These are phyloP conservation scores for Noccaea caerulescens DNA, from an alignment of 345 rosid genomes.

Conservation along the genomic window DNA sequence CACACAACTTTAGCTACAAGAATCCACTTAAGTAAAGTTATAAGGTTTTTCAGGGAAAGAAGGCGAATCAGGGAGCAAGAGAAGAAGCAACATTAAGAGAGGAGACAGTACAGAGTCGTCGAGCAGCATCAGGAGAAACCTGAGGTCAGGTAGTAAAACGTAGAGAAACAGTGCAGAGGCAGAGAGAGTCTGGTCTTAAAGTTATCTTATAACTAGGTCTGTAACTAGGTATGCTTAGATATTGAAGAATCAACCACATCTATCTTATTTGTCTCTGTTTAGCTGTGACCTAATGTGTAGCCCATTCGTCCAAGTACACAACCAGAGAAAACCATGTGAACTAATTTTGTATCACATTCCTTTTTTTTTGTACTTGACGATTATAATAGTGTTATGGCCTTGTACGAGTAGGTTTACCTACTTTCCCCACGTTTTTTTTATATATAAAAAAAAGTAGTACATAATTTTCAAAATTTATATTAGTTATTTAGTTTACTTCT, in stretches of 20 bases:
- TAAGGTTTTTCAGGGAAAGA: constrained; percentile 36
- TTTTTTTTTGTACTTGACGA: background rate
- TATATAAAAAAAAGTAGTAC: too few species aligned
- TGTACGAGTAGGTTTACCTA: constrained; percentile 24
- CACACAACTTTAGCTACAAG: background rate
- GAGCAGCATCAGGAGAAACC: constrained; percentile 26
- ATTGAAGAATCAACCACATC: constrained; percentile 2
- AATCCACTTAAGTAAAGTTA: background rate
- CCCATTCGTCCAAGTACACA: background rate
- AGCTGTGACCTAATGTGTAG: background rate
- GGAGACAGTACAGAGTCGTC: constrained; percentile 20
- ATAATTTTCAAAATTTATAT: too few species aligned
- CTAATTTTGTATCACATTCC: background rate
- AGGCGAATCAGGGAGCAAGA: constrained; percentile 33
- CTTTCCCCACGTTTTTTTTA: constrained; percentile 24
- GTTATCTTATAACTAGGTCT: constrained; percentile 17
- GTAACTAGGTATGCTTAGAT: background rate
- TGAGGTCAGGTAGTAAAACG: constrained; percentile 31
- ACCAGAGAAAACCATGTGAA: background rate
- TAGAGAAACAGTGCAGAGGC: constrained; percentile 10
- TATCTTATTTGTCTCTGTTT: background rate
- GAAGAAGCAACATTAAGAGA: constrained; percentile 15
- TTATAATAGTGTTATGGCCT: background rate
- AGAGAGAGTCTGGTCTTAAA: constrained; percentile 15
- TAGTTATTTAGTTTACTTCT: too few species aligned